These are phyloP conservation scores for Avena eriantha DNA, from an alignment of 176 grass and related monocot species.

Conservation along the genomic window DNA sequence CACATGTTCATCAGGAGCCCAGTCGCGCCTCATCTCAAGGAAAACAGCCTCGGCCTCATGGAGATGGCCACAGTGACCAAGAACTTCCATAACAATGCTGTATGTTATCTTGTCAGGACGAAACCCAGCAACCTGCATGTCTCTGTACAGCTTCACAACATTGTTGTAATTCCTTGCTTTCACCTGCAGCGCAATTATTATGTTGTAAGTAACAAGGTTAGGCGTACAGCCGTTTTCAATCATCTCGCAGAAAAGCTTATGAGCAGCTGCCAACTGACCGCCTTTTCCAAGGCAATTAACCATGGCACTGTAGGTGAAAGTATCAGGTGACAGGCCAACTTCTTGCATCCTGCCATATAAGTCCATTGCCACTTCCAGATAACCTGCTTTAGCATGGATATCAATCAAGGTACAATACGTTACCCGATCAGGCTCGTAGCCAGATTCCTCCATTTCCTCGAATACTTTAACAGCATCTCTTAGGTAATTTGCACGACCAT, in stretches of 20 bases:
- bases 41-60: slow-evolving; percentile 86
- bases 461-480: slow-evolving; percentile 79
- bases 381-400: slow-evolving; percentile 94
- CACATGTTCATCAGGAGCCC: slow-evolving; percentile 89
- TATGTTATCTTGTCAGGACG: slow-evolving; percentile 95
- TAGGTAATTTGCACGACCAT: slow-evolving; percentile 90
- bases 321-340: slow-evolving; percentile 81
- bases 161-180: slow-evolving; percentile 77
- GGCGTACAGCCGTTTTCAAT: slow-evolving; percentile 84
- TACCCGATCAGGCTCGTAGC: slow-evolving; percentile 75
- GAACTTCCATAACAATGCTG: slow-evolving; percentile 90
- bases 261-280: slow-evolving; percentile 70
- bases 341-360: slow-evolving; percentile 83
- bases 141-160: slow-evolving; percentile 91
- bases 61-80: slow-evolving; percentile 72
- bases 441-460: slow-evolving; percentile 82
- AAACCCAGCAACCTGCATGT: slow-evolving; percentile 89
- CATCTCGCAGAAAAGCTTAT: slow-evolving; percentile 91
- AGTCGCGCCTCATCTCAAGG: slow-evolving; percentile 82
- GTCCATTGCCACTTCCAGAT: slow-evolving; percentile 76
- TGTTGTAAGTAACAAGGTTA: slow-evolving; percentile 94
- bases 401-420: slow-evolving; percentile 95
- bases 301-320: slow-evolving; percentile 96
- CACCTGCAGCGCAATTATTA: slow-evolving; percentile 87
- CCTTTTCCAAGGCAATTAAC: slow-evolving; percentile 96